phyloP scores from a whole-genome alignment of 2,329 filamentous ascomycete species.

The Clarireedia monteithiana region DNA sequence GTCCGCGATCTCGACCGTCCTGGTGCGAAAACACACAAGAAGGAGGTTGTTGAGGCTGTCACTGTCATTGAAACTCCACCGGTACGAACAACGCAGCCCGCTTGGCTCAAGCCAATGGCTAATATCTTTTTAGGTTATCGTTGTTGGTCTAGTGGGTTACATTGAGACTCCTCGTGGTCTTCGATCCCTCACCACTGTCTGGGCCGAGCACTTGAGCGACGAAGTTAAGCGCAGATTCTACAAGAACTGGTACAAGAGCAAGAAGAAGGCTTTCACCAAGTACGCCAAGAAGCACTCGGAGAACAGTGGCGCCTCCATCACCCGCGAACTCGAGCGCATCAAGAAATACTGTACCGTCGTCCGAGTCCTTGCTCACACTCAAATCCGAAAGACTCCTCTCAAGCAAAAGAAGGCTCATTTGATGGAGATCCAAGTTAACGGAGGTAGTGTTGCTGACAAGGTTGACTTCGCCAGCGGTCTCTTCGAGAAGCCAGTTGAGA shows the following conservation, averaged over 20 bases:
- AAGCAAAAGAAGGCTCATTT: constrained; percentile 99
- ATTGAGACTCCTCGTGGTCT: constrained; percentile 99
- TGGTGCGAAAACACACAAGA: constrained; percentile 99
- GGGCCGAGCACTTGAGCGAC: constrained; percentile 98
- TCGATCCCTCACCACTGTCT: constrained; percentile 97
- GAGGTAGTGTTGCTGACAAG: constrained; percentile 92
- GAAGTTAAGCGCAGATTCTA: constrained; percentile 99
- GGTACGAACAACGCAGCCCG: constrained; percentile 82
- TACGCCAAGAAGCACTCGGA: constrained; percentile 99
- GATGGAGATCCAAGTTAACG: constrained; percentile 99
- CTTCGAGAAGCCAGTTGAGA: constrained; percentile 97
- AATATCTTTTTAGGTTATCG: constrained; percentile 85
- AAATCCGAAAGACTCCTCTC: constrained; percentile 97
- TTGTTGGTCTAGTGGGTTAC: constrained; percentile 99
- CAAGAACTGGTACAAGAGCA: constrained; percentile 99
- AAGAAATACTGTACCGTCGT: constrained; percentile 99
- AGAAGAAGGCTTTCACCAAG: constrained; percentile 99
- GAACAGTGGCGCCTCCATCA: constrained; percentile 81
- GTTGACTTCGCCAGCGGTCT: constrained; percentile 90
- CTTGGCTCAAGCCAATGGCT: constrained; percentile 67
- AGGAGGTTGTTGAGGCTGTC: constrained; percentile 88
- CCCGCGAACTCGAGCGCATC: constrained; percentile 97
- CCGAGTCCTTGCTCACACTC: constrained; percentile 97
- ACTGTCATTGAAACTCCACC: constrained; percentile 88
- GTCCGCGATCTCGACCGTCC: constrained; percentile 94